Evolutionary conservation across 495 filamentous ascomycete species (phyloP), one percentile per base, ranked within the genome.

Genomic region (Poronia punctata): DNA sequence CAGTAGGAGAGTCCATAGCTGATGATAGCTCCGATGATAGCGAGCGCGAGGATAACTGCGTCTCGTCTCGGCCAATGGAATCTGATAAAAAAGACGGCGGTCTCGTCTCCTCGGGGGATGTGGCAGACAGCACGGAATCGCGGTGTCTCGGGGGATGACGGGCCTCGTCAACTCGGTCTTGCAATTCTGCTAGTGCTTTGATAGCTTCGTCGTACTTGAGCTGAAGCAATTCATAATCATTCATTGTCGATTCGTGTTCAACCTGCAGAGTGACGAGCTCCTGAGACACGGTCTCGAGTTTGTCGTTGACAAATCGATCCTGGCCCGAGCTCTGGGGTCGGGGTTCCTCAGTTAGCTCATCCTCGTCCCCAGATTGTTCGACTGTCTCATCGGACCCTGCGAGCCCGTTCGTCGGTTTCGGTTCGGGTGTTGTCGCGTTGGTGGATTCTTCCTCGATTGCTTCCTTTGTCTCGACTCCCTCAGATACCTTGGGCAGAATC

Each of bases 11-110:
- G 59, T 83, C 87, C 79, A 82, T 84, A 78, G 72, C 86, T 70
- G 83, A 96, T 67, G 86, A 95, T 63, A 95, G 80, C 65, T 96
- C 89, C 78, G 88, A 89, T 46, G 86, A 95, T 58, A 96, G 86
- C 64, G 89, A 95, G 61, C 83, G 88, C 77, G 86, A 87, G 70
- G 83, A 88, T 55, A 75, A 80, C 67, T 85, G 86, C 65, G 71
- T 81, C 67, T 79, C 83, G 71, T 78, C 73, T 61, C 79, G 89
- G 59, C 74, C 71, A 52, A 81, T 83, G 67, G 71, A 72, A 59
- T 87, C 82, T 48, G 78, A 88, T 86, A 96, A 84, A 88, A 95
- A 95, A 83, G 89, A 93, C 37, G 77, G 71, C 10, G 88, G 86
- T 36, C 88, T 72, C 8, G 79, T 79, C 28, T 74, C 61, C 32